Percentiles rank a stretch among this genome's conserved stretches.
phyloP scores from a whole-genome alignment of 108 stramenopile species.

The Nitzschia palea region DNA sequence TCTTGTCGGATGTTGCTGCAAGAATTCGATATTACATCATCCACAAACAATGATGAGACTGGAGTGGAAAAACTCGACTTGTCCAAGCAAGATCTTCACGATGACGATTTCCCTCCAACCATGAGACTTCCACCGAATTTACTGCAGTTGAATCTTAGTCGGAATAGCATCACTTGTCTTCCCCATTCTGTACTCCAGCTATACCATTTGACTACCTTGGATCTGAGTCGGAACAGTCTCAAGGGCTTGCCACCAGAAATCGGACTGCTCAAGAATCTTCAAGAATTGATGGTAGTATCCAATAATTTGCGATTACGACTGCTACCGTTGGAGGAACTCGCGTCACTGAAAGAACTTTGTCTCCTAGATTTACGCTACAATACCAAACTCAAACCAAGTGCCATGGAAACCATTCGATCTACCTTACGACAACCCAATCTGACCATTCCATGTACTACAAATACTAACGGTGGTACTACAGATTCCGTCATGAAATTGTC shows the following conservation, averaged over 20 bases:
- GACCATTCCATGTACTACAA: constrained; percentile 28
- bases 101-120: background rate
- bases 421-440: constrained; percentile 11
- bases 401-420: constrained; percentile 21
- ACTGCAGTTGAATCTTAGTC: constrained; percentile 35
- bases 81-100: background rate
- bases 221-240: constrained; percentile 48
- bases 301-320: constrained; percentile 45
- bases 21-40: too few relatives aligned
- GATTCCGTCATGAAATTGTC: constrained; percentile 17
- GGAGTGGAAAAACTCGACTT: background rate
- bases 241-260: constrained; percentile 39
- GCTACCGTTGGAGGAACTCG: constrained; percentile 32
- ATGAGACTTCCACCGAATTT: background rate
- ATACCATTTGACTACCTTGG: constrained; percentile 24
- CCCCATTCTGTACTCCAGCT: constrained; percentile 33
- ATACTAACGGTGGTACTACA: background rate
- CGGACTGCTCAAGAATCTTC: constrained; percentile 28
- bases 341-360: constrained; percentile 35
- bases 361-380: constrained; percentile 55
- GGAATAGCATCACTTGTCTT: constrained; percentile 33
- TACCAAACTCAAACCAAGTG: constrained; percentile 44
- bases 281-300: constrained; percentile 32
- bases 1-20: too few relatives aligned
- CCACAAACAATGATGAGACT: background rate